phyloP scores from a whole-genome alignment of 352 stramenopile species.

The Globisporangium abappressorium region DNA sequence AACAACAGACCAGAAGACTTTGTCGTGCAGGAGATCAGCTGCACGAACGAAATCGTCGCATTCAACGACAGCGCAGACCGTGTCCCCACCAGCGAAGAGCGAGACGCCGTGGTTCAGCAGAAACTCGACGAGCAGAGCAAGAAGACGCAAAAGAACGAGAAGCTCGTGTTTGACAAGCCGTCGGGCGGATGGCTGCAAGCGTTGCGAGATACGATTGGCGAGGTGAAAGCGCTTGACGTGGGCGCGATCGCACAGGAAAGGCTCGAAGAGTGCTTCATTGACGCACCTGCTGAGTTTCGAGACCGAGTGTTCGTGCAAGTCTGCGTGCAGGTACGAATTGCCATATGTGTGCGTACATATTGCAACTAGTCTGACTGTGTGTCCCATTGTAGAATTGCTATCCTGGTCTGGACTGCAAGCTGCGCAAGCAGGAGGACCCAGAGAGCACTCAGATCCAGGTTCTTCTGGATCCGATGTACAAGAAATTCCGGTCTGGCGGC shows the following conservation, averaged over 20 bases:
- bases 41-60: conserved; percentile 31
- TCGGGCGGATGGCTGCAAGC: conserved; percentile 43
- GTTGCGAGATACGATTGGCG: conserved; percentile 31
- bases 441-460: conserved; percentile 41
- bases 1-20: conserved; percentile 53
- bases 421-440: conserved; percentile 24
- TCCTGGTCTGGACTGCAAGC: conserved; percentile 61
- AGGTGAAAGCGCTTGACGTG: conserved; percentile 12
- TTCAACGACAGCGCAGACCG: conserved; percentile 26
- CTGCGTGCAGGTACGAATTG: conserved; percentile 61
- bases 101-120: conserved; percentile 28
- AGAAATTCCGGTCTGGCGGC: conserved; percentile 55
- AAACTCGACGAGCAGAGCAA: conserved; percentile 23
- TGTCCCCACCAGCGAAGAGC: conserved; percentile 35
- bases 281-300: conserved; percentile 40
- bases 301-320: conserved; percentile 69
- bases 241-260: conserved; percentile 23
- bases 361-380: neutral
- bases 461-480: conserved; percentile 61
- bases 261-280: conserved; percentile 25
- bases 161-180: conserved; percentile 54
- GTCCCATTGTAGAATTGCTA: conserved; percentile 45
- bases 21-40: conserved; percentile 64
- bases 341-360: neutral
- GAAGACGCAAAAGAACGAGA: conserved; percentile 33